Evolutionary conservation across 345 rosid species (phyloP), one percentile per base, ranked within the genome.

Genomic region (Hypericum perforatum): DNA sequence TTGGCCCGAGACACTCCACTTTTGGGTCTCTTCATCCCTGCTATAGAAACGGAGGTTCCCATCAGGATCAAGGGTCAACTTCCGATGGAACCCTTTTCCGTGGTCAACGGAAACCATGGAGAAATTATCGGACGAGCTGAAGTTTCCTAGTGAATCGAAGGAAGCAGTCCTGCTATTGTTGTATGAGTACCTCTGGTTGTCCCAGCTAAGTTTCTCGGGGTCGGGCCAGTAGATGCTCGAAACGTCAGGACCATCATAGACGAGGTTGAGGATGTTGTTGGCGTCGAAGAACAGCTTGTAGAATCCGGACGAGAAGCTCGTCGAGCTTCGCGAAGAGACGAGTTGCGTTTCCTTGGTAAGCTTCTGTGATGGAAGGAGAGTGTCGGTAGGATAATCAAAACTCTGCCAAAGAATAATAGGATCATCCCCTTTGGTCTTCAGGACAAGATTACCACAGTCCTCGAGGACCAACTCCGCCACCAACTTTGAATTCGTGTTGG

Each of bases 61-160:
- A 44, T 44, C 48, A 44, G 14, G 14, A 44, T 44, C 48, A n/a
- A 44, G 48, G 13, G 48, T 44, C 12, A 44, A 44, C 12, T 15
- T 8, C 14, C 48, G 11, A n/a, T 7, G 12, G 13, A 6, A 44
- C 48, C 7, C 12, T 6, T n/a, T 7, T 7, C 48, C 48, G 14
- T 10, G 14, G 14, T 44, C 48, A 44, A 15, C 48, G 6, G 48
- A 11, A 15, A 9, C 7, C 11, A 44, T 9, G 7, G 10, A 10
- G n/a, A n/a, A 7, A 5, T 9, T 7, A 15, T 44, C 48, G 3
- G 48, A 44, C 6, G 48, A 44, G 10, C 7, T 44, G 12, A 44
- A 44, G 1, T 44, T 6, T 6, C 48, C 48, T 8, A 0, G 0
- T 5, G 12, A 9, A 15, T 44, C 14, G 13, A 44, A 44, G 0